Evolutionary conservation across 805 yeast genomes (phyloP).

Genomic region (Schizosaccharomyces lindneri): DNA sequence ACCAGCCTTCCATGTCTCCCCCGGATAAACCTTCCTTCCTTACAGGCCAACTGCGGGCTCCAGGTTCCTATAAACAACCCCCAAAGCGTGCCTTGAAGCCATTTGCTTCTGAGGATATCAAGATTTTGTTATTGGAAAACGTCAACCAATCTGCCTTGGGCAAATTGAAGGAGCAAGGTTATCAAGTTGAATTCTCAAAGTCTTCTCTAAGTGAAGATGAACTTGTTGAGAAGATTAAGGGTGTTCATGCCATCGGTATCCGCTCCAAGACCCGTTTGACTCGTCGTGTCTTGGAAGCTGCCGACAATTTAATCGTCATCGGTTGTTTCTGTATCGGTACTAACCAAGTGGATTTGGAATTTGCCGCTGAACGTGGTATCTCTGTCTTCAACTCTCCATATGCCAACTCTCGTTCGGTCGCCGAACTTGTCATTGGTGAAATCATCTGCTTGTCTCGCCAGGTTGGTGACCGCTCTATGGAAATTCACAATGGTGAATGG

Average conservation of each 20-base stretch:
- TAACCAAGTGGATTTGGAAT: constrained; percentile 83
- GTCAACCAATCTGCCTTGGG: constrained; percentile 81
- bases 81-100: constrained; percentile 55
- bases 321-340: constrained; percentile 99
- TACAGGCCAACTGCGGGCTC: background rate
- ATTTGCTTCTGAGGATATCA: constrained; percentile 83
- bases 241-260: constrained; percentile 91
- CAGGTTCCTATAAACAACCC: background rate
- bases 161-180: constrained; percentile 70
- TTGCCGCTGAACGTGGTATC: constrained; percentile 76
- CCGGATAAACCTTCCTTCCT: background rate
- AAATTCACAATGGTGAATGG: constrained; percentile 92
- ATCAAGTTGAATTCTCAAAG: constrained; percentile 87
- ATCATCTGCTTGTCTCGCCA: constrained; percentile 86
- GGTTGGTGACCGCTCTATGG: constrained; percentile 86
- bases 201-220: constrained; percentile 77
- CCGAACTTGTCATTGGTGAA: constrained; percentile 90
- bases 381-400: constrained; percentile 97
- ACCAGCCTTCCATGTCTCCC: background rate
- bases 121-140: constrained; percentile 72
- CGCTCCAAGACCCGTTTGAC: constrained; percentile 89
- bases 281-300: constrained; percentile 52
- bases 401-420: constrained; percentile 94
- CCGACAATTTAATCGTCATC: constrained; percentile 66
- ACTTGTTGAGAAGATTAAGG: constrained; percentile 74